Conservation (phyloP, 75 land plant genomes). For the Selaginella tamariscina region DNA sequence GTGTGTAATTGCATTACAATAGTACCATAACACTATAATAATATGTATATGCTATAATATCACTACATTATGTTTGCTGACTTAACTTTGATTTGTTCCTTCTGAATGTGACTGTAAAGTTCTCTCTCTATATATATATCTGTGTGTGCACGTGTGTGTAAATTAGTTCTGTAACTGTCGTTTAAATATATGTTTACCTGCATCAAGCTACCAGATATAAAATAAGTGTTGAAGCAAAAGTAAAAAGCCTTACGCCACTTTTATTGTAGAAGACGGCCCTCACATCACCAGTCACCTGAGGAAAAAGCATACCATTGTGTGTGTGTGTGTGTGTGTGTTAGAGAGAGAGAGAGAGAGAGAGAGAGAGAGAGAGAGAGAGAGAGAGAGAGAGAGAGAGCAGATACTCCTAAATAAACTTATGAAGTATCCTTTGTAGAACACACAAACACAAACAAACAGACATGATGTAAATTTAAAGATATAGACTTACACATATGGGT, state of each 20-base stretch:
- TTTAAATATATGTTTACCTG: conserved; percentile 36
- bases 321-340: background rate
- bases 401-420: background rate
- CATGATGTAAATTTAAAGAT: background rate
- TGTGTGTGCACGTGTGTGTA: no score
- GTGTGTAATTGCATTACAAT: no score
- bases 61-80: no score
- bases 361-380: background rate
- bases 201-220: conserved; percentile 45
- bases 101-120: no score
- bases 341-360: conserved; percentile 1
- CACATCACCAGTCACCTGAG: conserved; percentile 59
- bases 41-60: background rate
- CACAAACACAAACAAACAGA: conserved; percentile 1
- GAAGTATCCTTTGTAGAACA: background rate
- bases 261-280: conserved; percentile 52
- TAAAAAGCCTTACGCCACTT: conserved; percentile 54
- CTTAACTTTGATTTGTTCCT: no score
- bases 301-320: background rate
- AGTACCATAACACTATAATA: background rate
- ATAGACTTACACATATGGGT: conserved; percentile 36
- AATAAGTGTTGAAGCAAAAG: conserved; percentile 58
- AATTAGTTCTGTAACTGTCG: no score
- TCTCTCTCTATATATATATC: no score
- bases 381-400: background rate